These are phyloP conservation scores for Erythrophleum ivorense DNA, from an alignment of 331 rosid genomes.

Conservation along the genomic window DNA sequence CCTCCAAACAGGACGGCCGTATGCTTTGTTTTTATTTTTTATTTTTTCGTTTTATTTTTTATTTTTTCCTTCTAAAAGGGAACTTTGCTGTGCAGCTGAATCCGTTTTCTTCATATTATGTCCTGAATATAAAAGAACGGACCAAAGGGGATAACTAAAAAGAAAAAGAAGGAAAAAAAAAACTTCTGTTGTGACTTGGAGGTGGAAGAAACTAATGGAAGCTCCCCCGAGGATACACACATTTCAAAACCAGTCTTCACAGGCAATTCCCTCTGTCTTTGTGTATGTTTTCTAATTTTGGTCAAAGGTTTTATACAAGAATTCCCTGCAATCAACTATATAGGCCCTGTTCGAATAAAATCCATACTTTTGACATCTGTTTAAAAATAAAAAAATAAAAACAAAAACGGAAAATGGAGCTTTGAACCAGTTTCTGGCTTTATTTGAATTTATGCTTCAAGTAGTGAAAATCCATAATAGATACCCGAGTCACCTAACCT, in stretches of 20 bases:
- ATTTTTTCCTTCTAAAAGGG: no score
- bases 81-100: no score
- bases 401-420: neutral
- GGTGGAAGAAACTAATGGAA: neutral
- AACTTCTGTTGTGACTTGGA: neutral
- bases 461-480: neutral
- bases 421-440: neutral
- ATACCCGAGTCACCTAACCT: neutral
- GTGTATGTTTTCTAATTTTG: neutral
- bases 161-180: neutral
- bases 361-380: neutral
- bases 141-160: neutral
- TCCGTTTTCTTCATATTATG: no score
- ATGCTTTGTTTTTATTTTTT: no score
- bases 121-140: neutral
- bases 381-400: neutral
- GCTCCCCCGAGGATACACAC: neutral
- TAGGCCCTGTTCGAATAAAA: neutral
- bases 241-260: neutral
- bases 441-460: neutral
- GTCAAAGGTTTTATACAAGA: neutral
- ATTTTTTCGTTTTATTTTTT: no score
- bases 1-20: no score
- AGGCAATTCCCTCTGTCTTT: neutral
- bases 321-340: neutral